Base-by-base conservation (phyloP, 2,329 filamentous ascomycete species). In the Beauveria scarabaeidicola region DNA sequence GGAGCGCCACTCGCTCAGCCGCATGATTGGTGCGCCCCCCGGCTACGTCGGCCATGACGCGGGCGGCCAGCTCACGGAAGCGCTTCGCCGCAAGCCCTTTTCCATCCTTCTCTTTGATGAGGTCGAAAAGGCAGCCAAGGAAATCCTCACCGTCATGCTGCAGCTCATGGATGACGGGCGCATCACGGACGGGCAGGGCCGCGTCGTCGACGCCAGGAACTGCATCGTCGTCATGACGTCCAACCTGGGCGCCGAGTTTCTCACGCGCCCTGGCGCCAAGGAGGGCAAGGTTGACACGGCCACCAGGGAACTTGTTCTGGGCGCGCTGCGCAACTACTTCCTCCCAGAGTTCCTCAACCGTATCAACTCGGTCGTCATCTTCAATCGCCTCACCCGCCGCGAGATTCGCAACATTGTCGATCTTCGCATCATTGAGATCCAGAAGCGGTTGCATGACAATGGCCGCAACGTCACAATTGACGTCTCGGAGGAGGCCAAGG, bases 171-270 rank as follows among this genome's bases (percentile, higher is more conserved):
- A 99, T 69, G 94, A 99, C 69, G 94, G 94, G 32, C 91, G 94
- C 68, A 97, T 99, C 74, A 99, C 94, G 15, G 94, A 99, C 70
- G 94, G 94, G 52, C 95, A 97, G 83, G 94, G 94, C 70, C 86
- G 94, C 72, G 81, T 97, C 53, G 86, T 99, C 59, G 94, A 99
- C 68, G 94, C 93, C 62, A 91, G 88, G 76, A 99, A 99, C 81
- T 97, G 93, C 72, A 97, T 99, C 66, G 93, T 99, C 47, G 94
- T 99, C 75, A 96, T 99, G 91, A 99, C 94, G 0, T 97, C 91
- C 69, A 99, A 99, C 78, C 75, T 99, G 63, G 94, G 94, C 65
- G 94, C 94, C 36, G 94, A 97, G 73, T 96, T 87, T 73, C 87
- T 99, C n/a, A 78, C 89, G 43, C 88, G 91, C 23, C 88, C 89